Evolutionary conservation across 1,139 yeast genomes (phyloP).

Genomic region (Yamadazyma membranifaciens): DNA sequence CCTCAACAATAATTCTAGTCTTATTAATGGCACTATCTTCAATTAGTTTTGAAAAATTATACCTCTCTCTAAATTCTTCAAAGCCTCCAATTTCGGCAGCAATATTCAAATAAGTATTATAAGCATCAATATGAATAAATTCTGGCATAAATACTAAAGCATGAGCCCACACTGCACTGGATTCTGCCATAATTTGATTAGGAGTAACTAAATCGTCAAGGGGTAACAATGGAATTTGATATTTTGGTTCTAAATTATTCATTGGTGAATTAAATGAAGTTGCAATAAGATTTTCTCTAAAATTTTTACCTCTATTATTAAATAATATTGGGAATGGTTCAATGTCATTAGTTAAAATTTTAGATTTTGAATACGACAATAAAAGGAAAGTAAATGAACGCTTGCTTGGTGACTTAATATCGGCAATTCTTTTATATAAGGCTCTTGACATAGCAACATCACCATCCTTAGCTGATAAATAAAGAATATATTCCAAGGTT

Average conservation of each 20-base stretch:
- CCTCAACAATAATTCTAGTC: conserved; percentile 11
- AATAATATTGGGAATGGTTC: conserved; percentile 39
- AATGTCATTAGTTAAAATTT: conserved; percentile 8
- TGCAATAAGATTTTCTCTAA: conserved; percentile 45
- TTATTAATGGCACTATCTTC: conserved; percentile 22
- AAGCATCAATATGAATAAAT: conserved; percentile 39
- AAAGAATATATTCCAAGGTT: conserved; percentile 67
- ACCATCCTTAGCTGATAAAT: conserved; percentile 74
- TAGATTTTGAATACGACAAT: conserved; percentile 52
- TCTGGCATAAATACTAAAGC: conserved; percentile 41
- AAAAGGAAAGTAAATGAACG: conserved; percentile 54
- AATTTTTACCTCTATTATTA: conserved; percentile 45
- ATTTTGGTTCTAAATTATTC: background rate
- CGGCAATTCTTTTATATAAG: conserved; percentile 55
- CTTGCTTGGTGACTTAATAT: conserved; percentile 34
- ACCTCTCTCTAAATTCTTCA: conserved; percentile 52
- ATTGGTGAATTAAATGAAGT: background rate
- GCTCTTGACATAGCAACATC: conserved; percentile 77
- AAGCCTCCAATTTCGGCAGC: conserved; percentile 48
- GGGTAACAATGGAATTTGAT: conserved; percentile 66
- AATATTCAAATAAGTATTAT: conserved; percentile 54
- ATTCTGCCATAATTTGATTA: conserved; percentile 62
- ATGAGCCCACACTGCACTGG: conserved; percentile 73
- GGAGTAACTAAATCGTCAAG: conserved; percentile 35
- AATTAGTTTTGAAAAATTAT: conserved; percentile 17